Evolutionary conservation across 768 basidiomycete genomes (phyloP).

Genomic region (Leccinum incarnatum): DNA sequence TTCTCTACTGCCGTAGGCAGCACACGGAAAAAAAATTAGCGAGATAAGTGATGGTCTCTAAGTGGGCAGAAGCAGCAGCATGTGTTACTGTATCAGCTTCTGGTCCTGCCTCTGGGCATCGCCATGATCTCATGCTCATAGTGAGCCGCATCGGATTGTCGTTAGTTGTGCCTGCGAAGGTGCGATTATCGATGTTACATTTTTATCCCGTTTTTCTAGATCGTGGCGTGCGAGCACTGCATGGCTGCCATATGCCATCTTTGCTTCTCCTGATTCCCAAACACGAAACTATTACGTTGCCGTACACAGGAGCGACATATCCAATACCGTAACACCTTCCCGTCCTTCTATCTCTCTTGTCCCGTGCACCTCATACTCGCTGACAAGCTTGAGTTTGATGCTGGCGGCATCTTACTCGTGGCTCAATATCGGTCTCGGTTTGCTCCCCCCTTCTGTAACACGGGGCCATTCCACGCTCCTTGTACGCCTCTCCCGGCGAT

Average conservation of each 20-base stretch:
- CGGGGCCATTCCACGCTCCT: slow-evolving; percentile 10
- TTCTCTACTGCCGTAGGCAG: slow-evolving; percentile 5
- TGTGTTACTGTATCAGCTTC: slow-evolving; percentile 21
- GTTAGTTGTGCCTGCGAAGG: slow-evolving; percentile 14
- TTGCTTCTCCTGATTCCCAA: slow-evolving; percentile 19
- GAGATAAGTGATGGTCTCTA: slow-evolving; percentile 28
- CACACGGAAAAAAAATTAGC: slow-evolving; percentile 16
- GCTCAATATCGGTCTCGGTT: slow-evolving; percentile 1
- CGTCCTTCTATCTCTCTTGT: slow-evolving; percentile 12
- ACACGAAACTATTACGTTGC: slow-evolving; percentile 24
- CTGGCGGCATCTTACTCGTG: neutral
- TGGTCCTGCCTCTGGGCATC: slow-evolving; percentile 25
- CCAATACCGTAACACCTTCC: neutral
- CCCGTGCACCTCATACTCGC: neutral
- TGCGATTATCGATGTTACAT: slow-evolving; percentile 13
- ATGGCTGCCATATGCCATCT: slow-evolving; percentile 20
- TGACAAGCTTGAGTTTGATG: slow-evolving; percentile 23
- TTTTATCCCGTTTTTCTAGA: slow-evolving; percentile 13
- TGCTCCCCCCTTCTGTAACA: slow-evolving; percentile 1
- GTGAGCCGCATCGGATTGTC: slow-evolving; percentile 5
- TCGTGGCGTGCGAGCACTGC: slow-evolving; percentile 18
- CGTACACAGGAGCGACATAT: slow-evolving; percentile 13
- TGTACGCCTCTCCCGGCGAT: slow-evolving; percentile 7
- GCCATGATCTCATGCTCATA: slow-evolving; percentile 15
- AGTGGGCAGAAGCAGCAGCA: slow-evolving; percentile 29